These are phyloP conservation scores for Calonectria multiphialidica DNA, from an alignment of 2,329 filamentous ascomycete species.

Conservation along the genomic window DNA sequence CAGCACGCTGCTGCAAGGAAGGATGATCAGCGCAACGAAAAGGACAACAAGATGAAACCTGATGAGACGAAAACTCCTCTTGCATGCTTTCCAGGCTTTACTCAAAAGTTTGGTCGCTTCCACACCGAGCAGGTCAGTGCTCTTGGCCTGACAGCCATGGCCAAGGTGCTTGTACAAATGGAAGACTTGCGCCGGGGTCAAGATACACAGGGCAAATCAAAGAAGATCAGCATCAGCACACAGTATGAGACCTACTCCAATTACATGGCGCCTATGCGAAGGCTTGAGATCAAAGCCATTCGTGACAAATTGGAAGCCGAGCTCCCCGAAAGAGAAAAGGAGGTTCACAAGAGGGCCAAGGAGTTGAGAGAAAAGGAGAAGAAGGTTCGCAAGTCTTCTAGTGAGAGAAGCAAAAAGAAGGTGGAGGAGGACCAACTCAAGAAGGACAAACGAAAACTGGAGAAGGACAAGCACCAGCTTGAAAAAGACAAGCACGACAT, in stretches of 20 bases:
- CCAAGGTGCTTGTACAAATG: constrained; percentile 32
- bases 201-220: constrained; percentile 25
- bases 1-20: background rate
- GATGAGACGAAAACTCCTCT: background rate
- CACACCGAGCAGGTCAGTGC: constrained; percentile 29
- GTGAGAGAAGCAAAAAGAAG: constrained; percentile 4
- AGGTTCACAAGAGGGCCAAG: background rate
- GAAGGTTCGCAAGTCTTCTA: constrained; percentile 1
- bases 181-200: constrained; percentile 31
- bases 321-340: background rate
- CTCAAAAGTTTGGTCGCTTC: constrained; percentile 30
- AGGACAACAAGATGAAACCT: background rate
- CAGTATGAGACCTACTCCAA: constrained; percentile 32
- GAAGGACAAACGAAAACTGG: background rate
- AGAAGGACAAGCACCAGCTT: background rate
- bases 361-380: background rate
- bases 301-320: background rate
- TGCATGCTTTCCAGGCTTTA: constrained; percentile 23
- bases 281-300: constrained; percentile 23
- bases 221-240: constrained; percentile 28
- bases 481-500: constrained; percentile 11
- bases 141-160: constrained; percentile 23
- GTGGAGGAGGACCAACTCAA: background rate
- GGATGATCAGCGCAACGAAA: background rate
- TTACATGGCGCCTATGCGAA: constrained; percentile 36